Evolutionary conservation across 352 stramenopile genomes (phyloP).

Genomic region (Phytophthora kernoviae): DNA sequence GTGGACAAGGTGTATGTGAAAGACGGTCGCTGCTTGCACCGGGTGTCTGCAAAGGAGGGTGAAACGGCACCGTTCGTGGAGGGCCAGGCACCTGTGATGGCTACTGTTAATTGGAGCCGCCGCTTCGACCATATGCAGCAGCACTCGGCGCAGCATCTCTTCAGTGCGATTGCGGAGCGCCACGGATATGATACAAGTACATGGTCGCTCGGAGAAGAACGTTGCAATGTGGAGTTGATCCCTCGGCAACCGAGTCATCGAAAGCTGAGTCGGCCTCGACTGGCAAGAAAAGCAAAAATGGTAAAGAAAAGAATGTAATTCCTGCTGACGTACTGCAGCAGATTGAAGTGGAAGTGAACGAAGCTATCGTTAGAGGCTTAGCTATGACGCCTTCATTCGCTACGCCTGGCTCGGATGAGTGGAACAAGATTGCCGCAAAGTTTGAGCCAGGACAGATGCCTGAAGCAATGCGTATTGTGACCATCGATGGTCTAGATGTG

Average conservation of each 20-base stretch:
- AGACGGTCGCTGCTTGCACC: slow-evolving; percentile 69
- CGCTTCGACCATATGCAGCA: slow-evolving; percentile 91
- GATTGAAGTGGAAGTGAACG: slow-evolving; percentile 82
- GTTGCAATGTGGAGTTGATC: slow-evolving; percentile 84
- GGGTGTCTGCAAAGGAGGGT: slow-evolving; percentile 32
- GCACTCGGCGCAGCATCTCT: slow-evolving; percentile 89
- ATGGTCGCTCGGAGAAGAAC: slow-evolving; percentile 75
- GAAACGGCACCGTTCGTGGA: slow-evolving; percentile 38
- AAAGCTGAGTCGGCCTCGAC: neutral
- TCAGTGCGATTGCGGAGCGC: slow-evolving; percentile 82
- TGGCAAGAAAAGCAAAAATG: slow-evolving; percentile 31
- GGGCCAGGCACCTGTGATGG: slow-evolving; percentile 50
- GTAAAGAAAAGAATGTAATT: slow-evolving; percentile 50
- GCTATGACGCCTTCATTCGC: slow-evolving; percentile 66
- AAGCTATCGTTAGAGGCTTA: slow-evolving; percentile 64
- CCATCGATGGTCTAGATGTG: slow-evolving; percentile 80
- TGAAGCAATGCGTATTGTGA: slow-evolving; percentile 79
- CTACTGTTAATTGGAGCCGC: slow-evolving; percentile 73
- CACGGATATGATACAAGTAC: slow-evolving; percentile 79
- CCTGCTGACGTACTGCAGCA: slow-evolving; percentile 40
- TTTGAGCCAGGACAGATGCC: slow-evolving; percentile 61
- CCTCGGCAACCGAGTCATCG: slow-evolving; percentile 18
- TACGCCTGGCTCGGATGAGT: slow-evolving; percentile 55
- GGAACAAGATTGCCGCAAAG: slow-evolving; percentile 60
- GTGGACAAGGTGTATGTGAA: slow-evolving; percentile 73